Base-by-base conservation (phyloP, 2,329 filamentous ascomycete genomes). In the Exserohilum rostratum region DNA sequence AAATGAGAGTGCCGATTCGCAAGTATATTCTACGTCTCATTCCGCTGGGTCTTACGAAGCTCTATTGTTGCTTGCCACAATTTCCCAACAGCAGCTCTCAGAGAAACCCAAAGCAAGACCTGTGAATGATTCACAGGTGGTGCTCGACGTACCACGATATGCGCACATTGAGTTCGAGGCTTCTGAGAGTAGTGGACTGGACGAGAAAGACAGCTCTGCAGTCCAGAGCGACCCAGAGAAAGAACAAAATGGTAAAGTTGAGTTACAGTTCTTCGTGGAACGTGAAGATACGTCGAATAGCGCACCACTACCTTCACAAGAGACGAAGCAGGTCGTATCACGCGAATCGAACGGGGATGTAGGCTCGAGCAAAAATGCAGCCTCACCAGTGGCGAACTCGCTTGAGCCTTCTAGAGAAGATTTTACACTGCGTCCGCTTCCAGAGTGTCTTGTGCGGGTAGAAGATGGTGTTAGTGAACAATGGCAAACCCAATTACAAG, bases 401-500 rank as follows among this genome's bases (percentile, higher is more conserved):
- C 13, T 13, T 10, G 10, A 27, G 13, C 6, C 20, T 13, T 6
- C 12, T 22, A n/a, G n/a, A 22, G 27, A 31, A 17, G 7, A 40
- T 17, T 2, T 3, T 2, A 0, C 1, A 7, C 11, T 13, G 6
- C 11, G n/a, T 13, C 17, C 18, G 6, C 31, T 25, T 20, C 12
- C 30, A 30, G 22, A 31, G 6, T 30, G 2, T 12, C 43, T 53
- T 6, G 30, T 10, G 15, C 35, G 20, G 13, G n/a, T n/a, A n/a
- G 29, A 47, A 2, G 30, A 40, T 7, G 13, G 47, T 9, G 20
- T 20, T 15, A 17, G 39, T n/a, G 37, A 42, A 2, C 27, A n/a
- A 2, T 44, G 45, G 50, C 31, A 53, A 35, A 31, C 45, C 9
- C 38, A 53, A 10, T 12, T 53, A 9, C 50, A 11, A 12, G 18